Evolutionary conservation across 2,329 filamentous ascomycete genomes (phyloP).

Genomic region (Verruconis gallopava): DNA sequence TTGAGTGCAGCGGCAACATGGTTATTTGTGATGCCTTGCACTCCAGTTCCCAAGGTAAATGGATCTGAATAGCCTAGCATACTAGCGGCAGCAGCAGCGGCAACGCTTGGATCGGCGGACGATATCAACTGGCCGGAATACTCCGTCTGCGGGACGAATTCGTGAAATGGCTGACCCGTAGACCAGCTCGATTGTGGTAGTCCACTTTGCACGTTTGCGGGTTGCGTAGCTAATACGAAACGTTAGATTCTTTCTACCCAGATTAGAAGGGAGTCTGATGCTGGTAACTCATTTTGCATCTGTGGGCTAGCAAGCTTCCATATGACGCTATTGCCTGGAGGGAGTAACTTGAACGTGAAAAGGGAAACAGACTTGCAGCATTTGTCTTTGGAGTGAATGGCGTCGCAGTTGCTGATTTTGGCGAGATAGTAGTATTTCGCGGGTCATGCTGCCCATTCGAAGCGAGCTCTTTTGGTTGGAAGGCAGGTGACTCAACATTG

Average conservation of each 20-base stretch:
- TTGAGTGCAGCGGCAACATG: constrained; percentile 33
- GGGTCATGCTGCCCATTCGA: constrained; percentile 35
- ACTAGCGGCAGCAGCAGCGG: constrained; percentile 17
- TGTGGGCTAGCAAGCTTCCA: no score
- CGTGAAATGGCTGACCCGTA: constrained; percentile 26
- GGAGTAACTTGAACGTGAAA: not conserved
- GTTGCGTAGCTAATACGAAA: constrained; percentile 1
- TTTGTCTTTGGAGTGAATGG: constrained; percentile 63
- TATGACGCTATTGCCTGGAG: not conserved
- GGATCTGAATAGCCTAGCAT: constrained; percentile 30
- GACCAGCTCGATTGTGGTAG: not conserved
- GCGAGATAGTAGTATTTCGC: constrained; percentile 70
- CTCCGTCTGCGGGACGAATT: constrained; percentile 44
- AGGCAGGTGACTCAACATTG: constrained; percentile 93
- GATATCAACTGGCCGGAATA: constrained; percentile 36
- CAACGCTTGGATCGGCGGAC: constrained; percentile 23
- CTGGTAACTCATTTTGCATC: no score
- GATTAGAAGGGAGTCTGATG: no score
- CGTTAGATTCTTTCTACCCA: no score
- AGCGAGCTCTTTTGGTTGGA: constrained; percentile 53
- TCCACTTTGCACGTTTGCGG: not conserved
- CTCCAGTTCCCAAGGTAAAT: constrained; percentile 25
- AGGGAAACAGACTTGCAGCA: constrained; percentile 24
- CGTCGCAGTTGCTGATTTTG: constrained; percentile 78
- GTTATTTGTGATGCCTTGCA: constrained; percentile 22